phyloP scores from a whole-genome alignment of 1,284 basidiomycete species.

The Porogramme epimiltina region DNA sequence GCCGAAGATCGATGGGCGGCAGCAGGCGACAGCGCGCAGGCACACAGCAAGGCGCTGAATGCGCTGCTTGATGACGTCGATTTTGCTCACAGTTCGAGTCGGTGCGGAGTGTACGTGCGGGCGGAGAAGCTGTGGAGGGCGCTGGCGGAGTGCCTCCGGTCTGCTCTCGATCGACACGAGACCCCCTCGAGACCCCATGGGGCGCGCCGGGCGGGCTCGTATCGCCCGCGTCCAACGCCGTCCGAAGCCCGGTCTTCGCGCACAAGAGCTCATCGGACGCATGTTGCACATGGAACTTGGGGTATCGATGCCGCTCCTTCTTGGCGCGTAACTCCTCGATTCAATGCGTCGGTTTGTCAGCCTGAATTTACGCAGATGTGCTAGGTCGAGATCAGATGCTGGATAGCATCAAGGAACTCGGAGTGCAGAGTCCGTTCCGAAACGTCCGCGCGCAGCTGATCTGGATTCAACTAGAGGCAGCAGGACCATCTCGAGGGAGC shows the following conservation, averaged over 20 bases:
- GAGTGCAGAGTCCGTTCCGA: too few relatives aligned
- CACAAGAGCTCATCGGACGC: constrained; percentile 3
- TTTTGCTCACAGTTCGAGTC: not conserved
- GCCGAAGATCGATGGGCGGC: constrained; percentile 3
- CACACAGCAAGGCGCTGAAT: not conserved
- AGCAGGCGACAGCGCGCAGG: not conserved
- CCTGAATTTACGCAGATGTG: too few relatives aligned
- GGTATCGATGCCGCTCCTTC: not conserved
- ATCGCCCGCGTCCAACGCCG: not conserved
- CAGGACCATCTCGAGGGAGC: too few relatives aligned
- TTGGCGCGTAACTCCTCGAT: not conserved
- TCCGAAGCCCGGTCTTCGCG: not conserved
- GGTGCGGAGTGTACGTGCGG: too few relatives aligned
- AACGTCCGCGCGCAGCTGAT: too few relatives aligned
- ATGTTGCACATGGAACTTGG: not conserved
- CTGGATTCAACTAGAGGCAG: too few relatives aligned
- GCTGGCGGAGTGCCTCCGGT: constrained; percentile 10
- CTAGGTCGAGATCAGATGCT: too few relatives aligned
- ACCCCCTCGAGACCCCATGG: constrained; percentile 2
- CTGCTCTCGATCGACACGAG: constrained; percentile 12
- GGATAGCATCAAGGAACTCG: too few relatives aligned
- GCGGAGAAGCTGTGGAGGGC: not conserved
- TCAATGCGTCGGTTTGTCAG: too few relatives aligned
- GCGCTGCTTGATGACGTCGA: constrained; percentile 12
- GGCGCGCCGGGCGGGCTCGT: too few relatives aligned